Percentiles rank a stretch among this genome's conserved stretches.
Evolutionary conservation across 2,329 filamentous ascomycete genomes (phyloP).

Genomic region (Thelonectria olida): DNA sequence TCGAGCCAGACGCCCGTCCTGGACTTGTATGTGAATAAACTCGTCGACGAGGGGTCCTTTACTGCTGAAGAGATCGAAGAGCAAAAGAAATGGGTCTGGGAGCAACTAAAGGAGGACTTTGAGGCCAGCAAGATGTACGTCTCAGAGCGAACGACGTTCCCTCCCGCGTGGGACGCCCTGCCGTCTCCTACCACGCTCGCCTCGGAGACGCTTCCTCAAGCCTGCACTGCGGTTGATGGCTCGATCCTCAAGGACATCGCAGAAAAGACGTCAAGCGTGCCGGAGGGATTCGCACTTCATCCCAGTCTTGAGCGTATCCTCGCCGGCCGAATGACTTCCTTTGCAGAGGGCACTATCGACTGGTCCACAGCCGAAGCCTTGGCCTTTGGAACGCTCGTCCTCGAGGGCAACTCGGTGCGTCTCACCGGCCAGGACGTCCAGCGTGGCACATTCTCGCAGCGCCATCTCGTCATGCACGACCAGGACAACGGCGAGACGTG

Average conservation of each 20-base stretch:
- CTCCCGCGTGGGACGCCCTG: conserved; percentile 97
- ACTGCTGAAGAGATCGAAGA: conserved; percentile 97
- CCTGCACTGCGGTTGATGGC: conserved; percentile 80
- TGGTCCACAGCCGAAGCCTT: conserved; percentile 96
- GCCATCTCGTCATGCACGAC: conserved; percentile 95
- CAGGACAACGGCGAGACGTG: conserved; percentile 92
- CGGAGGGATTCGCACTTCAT: conserved; percentile 88
- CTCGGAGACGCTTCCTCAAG: conserved; percentile 90
- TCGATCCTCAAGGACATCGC: conserved; percentile 82
- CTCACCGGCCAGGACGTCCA: conserved; percentile 98
- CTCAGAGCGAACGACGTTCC: conserved; percentile 93
- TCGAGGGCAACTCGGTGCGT: conserved; percentile 93
- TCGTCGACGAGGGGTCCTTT: conserved; percentile 90
- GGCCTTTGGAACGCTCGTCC: conserved; percentile 88
- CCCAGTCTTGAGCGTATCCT: conserved; percentile 97
- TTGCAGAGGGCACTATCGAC: conserved; percentile 91
- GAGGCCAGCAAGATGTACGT: conserved; percentile 95
- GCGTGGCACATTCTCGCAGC: conserved; percentile 98
- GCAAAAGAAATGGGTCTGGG: conserved; percentile 99
- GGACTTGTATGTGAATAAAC: conserved; percentile 88
- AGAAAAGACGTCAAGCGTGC: conserved; percentile 77
- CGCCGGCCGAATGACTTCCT: conserved; percentile 84
- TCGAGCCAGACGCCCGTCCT: conserved; percentile 82
- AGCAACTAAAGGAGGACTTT: conserved; percentile 97
- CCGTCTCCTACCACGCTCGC: conserved; percentile 97